These are phyloP conservation scores for Kernera saxatilis DNA, from an alignment of 345 rosid genomes.

Conservation along the genomic window DNA sequence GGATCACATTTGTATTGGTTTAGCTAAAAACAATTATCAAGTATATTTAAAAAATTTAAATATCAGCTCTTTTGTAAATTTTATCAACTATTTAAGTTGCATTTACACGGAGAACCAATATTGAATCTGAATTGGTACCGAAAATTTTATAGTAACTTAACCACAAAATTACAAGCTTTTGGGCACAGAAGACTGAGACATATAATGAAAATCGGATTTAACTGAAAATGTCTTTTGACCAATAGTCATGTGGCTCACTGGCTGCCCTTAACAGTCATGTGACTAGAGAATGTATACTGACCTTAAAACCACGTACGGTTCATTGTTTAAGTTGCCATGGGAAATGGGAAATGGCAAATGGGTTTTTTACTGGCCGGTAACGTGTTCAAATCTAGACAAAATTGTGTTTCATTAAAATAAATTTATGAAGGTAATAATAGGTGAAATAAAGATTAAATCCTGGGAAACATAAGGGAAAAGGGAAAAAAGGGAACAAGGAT, in stretches of 20 bases:
- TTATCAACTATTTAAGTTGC: neutral
- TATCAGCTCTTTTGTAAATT: neutral
- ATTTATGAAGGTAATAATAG: neutral
- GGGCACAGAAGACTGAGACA: neutral
- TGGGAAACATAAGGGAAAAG: neutral
- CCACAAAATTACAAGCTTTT: neutral
- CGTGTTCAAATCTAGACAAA: neutral
- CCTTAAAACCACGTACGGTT: conserved; percentile 2
- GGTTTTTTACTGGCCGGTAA: neutral
- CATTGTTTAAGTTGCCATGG: neutral
- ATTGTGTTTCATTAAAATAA: neutral
- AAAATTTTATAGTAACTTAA: neutral
- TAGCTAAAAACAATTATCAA: neutral
- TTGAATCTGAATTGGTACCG: neutral
- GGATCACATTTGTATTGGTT: neutral
- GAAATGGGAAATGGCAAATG: neutral
- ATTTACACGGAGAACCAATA: neutral
- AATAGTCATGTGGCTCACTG: conserved; percentile 6
- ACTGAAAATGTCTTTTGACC: neutral
- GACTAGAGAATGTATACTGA: conserved; percentile 8
- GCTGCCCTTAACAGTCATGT: conserved; percentile 4
- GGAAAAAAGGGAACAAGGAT: conserved; percentile 27
- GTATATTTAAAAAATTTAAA: neutral
- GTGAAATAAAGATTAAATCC: neutral
- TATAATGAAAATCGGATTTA: neutral